Evolutionary conservation across 2,329 filamentous ascomycete genomes (phyloP).

Genomic region (Epichloe elymi): DNA sequence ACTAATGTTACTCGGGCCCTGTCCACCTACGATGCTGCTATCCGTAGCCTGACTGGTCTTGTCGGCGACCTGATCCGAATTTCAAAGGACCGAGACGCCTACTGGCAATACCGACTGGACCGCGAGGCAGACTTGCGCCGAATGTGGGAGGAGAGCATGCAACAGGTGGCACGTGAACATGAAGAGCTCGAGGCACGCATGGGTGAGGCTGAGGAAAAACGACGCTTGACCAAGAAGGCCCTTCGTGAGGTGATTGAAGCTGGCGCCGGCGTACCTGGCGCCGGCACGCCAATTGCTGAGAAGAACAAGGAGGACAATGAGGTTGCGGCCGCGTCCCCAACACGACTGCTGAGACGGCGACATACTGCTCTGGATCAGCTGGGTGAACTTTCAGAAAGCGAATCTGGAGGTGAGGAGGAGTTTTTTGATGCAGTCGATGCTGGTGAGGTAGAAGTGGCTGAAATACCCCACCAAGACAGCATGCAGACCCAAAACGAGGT

Average conservation of each 20-base stretch:
- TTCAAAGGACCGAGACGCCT: conserved; percentile 83
- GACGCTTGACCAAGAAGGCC: conserved; percentile 77
- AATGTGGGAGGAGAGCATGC: conserved; percentile 99
- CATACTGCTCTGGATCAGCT: conserved; percentile 58
- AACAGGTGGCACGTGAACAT: conserved; percentile 86
- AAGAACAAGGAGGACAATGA: conserved; percentile 20
- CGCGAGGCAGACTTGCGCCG: conserved; percentile 82
- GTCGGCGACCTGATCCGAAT: conserved; percentile 83
- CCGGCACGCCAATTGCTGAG: conserved; percentile 16
- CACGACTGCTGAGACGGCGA: conserved; percentile 34
- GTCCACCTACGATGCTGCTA: conserved; percentile 75
- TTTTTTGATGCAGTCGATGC: conserved; percentile 97
- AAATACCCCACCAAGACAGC: conserved; percentile 42
- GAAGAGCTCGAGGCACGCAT: conserved; percentile 80
- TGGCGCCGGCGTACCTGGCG: conserved; percentile 22
- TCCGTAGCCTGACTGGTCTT: conserved; percentile 73
- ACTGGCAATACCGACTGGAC: conserved; percentile 92
- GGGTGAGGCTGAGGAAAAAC: conserved; percentile 80
- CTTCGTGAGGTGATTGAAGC: conserved; percentile 71
- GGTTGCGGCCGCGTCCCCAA: conserved; percentile 24
- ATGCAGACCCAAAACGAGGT: conserved; percentile 26
- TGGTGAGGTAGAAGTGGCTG: conserved; percentile 72
- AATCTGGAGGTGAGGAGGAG: conserved; percentile 75
- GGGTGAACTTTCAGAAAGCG: conserved; percentile 63
- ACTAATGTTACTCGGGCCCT: conserved; percentile 64